Evolutionary conservation across 2,329 filamentous ascomycete species (phyloP).

Genomic region (Onygenales sp.): DNA sequence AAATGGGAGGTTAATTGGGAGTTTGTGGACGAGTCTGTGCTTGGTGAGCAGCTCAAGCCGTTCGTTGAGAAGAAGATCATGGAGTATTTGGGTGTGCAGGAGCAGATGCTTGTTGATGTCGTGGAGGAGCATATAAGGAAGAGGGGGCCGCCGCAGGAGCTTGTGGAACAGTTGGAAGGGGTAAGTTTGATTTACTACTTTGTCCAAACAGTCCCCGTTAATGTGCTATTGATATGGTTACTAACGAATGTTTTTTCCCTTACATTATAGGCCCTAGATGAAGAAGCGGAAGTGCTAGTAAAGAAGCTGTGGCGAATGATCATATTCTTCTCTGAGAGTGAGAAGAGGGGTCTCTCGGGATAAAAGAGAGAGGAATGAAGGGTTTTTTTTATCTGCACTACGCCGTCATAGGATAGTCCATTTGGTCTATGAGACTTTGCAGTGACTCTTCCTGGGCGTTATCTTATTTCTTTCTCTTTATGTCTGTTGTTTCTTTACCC

Average conservation of each 20-base stretch:
- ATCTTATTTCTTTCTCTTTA: too few relatives aligned
- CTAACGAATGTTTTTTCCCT: slow-evolving; percentile 23
- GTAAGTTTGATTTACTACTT: slow-evolving; percentile 42
- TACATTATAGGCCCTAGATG: slow-evolving; percentile 63
- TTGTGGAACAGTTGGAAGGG: slow-evolving; percentile 77
- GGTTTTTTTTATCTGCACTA: not conserved
- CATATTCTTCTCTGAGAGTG: slow-evolving; percentile 92
- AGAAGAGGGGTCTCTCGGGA: slow-evolving; percentile 74
- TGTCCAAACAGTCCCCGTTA: not conserved
- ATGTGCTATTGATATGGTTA: not conserved
- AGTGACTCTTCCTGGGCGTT: too few relatives aligned
- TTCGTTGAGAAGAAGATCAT: slow-evolving; percentile 99
- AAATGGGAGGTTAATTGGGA: slow-evolving; percentile 91
- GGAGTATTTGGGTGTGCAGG: slow-evolving; percentile 90
- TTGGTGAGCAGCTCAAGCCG: slow-evolving; percentile 78
- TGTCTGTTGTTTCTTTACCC: too few relatives aligned
- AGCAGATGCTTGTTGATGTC: slow-evolving; percentile 88
- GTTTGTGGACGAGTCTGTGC: slow-evolving; percentile 68
- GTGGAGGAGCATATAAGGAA: slow-evolving; percentile 79
- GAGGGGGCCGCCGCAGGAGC: slow-evolving; percentile 62
- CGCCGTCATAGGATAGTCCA: too few relatives aligned
- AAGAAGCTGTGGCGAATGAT: slow-evolving; percentile 98
- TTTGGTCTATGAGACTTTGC: too few relatives aligned
- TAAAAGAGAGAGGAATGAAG: slow-evolving; percentile 25
- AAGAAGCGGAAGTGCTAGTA: slow-evolving; percentile 86